Evolutionary conservation across 306 rosid species (phyloP).

Genomic region (Quercus dentata): DNA sequence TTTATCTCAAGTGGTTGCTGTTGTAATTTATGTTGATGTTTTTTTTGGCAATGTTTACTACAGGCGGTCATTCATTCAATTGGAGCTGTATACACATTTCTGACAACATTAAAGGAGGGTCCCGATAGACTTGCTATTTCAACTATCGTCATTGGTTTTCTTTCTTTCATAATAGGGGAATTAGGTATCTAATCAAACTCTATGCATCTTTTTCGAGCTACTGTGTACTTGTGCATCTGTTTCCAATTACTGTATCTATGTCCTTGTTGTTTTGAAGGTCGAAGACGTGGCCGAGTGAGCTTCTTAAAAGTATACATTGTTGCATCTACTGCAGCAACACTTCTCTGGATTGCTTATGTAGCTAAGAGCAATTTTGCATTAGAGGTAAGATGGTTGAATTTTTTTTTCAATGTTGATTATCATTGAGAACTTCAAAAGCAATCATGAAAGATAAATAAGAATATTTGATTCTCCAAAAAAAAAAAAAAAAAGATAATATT

Average conservation of each 20-base stretch:
- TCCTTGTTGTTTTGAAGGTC: conserved; percentile 48
- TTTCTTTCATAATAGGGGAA: conserved; percentile 52
- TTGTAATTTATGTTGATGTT: neutral
- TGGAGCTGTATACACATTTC: conserved; percentile 39
- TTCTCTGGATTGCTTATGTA: conserved; percentile 39
- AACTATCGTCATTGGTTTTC: conserved; percentile 39
- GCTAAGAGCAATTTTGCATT: conserved; percentile 38
- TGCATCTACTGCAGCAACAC: conserved; percentile 37
- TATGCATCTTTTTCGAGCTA: neutral
- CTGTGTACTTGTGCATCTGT: neutral
- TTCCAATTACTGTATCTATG: neutral
- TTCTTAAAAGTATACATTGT: conserved; percentile 52
- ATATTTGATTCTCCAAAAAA: neutral
- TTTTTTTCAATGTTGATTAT: neutral
- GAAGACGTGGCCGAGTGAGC: conserved; percentile 56
- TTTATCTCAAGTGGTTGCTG: neutral
- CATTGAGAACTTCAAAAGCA: neutral
- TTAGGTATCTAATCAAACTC: conserved; percentile 43
- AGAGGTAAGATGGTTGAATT: conserved; percentile 43
- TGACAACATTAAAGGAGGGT: conserved; percentile 34
- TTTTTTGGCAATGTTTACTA: conserved; percentile 13
- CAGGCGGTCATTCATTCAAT: conserved; percentile 58
- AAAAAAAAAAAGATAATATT: neutral
- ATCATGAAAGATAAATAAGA: neutral
- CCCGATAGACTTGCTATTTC: conserved; percentile 43